phyloP scores from a whole-genome alignment of 139 green algal genomes.

The Micractinium sp. region DNA sequence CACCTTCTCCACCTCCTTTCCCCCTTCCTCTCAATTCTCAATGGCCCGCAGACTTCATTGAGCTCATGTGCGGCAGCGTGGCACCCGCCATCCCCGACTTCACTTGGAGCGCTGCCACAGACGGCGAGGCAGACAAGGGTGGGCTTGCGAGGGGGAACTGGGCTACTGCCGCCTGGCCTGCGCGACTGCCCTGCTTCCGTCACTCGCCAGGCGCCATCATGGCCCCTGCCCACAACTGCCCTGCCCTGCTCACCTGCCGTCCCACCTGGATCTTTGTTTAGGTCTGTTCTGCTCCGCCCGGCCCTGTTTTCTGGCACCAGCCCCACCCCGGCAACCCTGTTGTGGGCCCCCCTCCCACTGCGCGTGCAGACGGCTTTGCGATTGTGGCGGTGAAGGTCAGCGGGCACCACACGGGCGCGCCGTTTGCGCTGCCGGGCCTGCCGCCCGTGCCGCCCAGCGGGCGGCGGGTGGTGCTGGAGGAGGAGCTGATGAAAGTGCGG shows the following conservation, averaged over 20 bases:
- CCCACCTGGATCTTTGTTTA: too few species aligned
- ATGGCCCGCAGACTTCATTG: slow-evolving; percentile 16
- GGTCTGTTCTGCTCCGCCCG: too few species aligned
- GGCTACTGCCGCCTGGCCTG: background rate
- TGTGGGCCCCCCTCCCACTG: background rate
- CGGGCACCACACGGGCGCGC: slow-evolving; percentile 46
- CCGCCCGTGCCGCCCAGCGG: slow-evolving; percentile 29
- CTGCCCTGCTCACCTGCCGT: background rate
- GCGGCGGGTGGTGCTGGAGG: slow-evolving; percentile 28
- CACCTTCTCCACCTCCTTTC: background rate
- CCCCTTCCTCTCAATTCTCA: background rate
- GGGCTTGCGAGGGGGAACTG: too few species aligned
- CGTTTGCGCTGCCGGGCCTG: slow-evolving; percentile 38
- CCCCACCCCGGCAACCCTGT: background rate
- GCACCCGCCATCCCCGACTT: slow-evolving; percentile 52
- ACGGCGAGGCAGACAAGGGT: slow-evolving; percentile 42
- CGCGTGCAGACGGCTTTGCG: slow-evolving; percentile 7
- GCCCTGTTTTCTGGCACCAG: background rate
- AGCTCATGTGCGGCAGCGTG: slow-evolving; percentile 34
- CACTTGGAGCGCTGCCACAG: slow-evolving; percentile 35
- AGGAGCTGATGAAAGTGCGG: slow-evolving; percentile 40
- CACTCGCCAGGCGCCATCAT: background rate
- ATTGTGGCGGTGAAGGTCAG: slow-evolving; percentile 32
- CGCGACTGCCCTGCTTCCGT: background rate
- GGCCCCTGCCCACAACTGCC: background rate